phyloP scores from a whole-genome alignment of 148 eudicot species.

The Diospyros kaki region DNA sequence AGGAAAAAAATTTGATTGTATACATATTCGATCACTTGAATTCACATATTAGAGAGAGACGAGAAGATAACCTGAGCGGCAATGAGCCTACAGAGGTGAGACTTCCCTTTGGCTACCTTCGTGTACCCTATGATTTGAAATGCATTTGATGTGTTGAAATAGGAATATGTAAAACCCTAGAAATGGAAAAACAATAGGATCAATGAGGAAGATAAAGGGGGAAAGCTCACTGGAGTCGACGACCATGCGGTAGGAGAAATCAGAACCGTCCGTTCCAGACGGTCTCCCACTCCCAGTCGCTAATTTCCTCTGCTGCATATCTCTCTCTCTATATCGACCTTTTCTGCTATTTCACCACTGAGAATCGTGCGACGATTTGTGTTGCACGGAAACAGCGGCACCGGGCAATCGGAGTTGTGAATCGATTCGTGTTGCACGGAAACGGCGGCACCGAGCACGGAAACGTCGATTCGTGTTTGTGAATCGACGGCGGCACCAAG shows the following conservation, averaged over 20 bases:
- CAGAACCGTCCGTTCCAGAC: conserved; percentile 86
- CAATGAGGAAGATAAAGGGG: not conserved
- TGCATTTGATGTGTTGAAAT: not conserved
- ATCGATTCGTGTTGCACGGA: too few species aligned
- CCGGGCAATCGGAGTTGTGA: too few species aligned
- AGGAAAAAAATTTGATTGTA: too few species aligned
- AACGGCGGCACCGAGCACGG: too few species aligned
- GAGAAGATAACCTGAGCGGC: conserved; percentile 42
- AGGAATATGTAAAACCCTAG: conserved; percentile 5
- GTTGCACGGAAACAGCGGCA: too few species aligned
- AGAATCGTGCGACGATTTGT: too few species aligned
- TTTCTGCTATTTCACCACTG: too few species aligned
- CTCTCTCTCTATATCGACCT: not conserved
- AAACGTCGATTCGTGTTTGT: too few species aligned
- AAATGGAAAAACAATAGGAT: not conserved
- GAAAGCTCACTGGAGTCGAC: conserved; percentile 58
- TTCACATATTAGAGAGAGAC: not conserved
- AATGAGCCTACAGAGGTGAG: conserved; percentile 44
- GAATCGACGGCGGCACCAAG: too few species aligned
- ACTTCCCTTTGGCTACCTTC: conserved; percentile 62
- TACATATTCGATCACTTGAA: not conserved
- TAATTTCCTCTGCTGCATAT: conserved; percentile 64
- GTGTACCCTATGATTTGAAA: conserved; percentile 47
- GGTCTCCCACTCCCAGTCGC: conserved; percentile 46
- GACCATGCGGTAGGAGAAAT: conserved; percentile 89